A percentile compares a stretch with the other conserved stretches of the same genome.
phyloP scores from a whole-genome alignment of 2,329 filamentous ascomycete genomes.

The Fusarium albosuccineum region DNA sequence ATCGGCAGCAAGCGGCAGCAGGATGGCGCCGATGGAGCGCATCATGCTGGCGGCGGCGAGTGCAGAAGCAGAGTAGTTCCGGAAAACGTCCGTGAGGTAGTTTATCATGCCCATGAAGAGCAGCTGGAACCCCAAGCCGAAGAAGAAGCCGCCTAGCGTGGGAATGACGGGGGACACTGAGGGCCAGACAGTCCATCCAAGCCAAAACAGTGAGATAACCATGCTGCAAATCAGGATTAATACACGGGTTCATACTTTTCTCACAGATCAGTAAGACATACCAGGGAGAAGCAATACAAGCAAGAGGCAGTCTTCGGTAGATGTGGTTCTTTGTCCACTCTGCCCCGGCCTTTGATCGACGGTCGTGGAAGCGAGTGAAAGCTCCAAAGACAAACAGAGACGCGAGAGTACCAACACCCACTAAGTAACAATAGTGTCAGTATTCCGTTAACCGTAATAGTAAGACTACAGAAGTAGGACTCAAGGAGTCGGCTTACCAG shows the following conservation, averaged over 20 bases:
- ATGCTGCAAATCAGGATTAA: constrained; percentile 54
- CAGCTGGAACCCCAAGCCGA: constrained; percentile 53
- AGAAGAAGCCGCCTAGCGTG: constrained; percentile 59
- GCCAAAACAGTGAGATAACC: constrained; percentile 70
- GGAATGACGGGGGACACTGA: constrained; percentile 51
- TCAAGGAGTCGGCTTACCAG: constrained; percentile 53
- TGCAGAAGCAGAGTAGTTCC: constrained; percentile 52
- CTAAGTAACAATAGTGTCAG: constrained; percentile 29
- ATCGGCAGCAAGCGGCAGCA: constrained; percentile 50
- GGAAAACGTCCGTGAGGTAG: constrained; percentile 52
- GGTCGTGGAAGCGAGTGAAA: constrained; percentile 49
- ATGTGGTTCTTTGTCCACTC: constrained; percentile 51
- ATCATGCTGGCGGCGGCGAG: constrained; percentile 51
- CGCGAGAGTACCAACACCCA: constrained; percentile 41
- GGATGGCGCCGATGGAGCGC: constrained; percentile 50
- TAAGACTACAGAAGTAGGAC: constrained; percentile 41
- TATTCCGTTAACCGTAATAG: not conserved
- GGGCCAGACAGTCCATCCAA: constrained; percentile 68
- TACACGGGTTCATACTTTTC: constrained; percentile 24
- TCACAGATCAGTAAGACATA: constrained; percentile 55
- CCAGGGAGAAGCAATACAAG: constrained; percentile 73
- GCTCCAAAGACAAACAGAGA: constrained; percentile 41
- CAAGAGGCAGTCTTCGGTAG: constrained; percentile 55
- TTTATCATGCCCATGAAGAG: constrained; percentile 54
- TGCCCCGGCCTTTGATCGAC: constrained; percentile 41